These are phyloP conservation scores for Chaetomidium leptoderma DNA, from an alignment of 495 filamentous ascomycete species.

Conservation along the genomic window DNA sequence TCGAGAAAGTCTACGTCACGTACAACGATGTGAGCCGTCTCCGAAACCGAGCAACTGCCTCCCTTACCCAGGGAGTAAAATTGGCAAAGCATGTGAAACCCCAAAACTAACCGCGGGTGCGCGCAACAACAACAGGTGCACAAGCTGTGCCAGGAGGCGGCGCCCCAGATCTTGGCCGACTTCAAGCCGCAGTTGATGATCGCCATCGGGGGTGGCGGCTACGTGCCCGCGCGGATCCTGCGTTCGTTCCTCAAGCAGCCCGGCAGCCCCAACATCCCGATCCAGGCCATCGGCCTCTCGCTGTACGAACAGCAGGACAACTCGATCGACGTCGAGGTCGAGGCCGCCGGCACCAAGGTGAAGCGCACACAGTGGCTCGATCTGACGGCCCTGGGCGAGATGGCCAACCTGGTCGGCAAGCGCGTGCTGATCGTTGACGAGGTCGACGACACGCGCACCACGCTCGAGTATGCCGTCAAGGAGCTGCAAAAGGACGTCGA, in stretches of 20 bases:
- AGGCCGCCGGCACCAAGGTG: slow-evolving; percentile 83
- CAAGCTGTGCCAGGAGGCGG: slow-evolving; percentile 87
- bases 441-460: slow-evolving; percentile 97
- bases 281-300: slow-evolving; percentile 97
- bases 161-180: slow-evolving; percentile 70
- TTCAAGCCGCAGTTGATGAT: slow-evolving; percentile 96
- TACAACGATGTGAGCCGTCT: slow-evolving; percentile 78
- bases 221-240: slow-evolving; percentile 94
- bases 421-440: slow-evolving; percentile 98
- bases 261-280: slow-evolving; percentile 89
- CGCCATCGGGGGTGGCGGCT: slow-evolving; percentile 95
- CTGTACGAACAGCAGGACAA: slow-evolving; percentile 81
- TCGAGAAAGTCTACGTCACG: slow-evolving; percentile 87
- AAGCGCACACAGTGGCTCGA: slow-evolving; percentile 98
- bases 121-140: slow-evolving; percentile 62
- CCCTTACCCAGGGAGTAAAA: too few species aligned
- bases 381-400: slow-evolving; percentile 75
- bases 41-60: too few species aligned
- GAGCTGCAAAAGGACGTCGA: slow-evolving; percentile 98
- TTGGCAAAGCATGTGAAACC: too few species aligned
- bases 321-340: slow-evolving; percentile 51
- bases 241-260: slow-evolving; percentile 94
- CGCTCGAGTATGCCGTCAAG: slow-evolving; percentile 91
- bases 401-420: slow-evolving; percentile 91
- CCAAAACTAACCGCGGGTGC: slow-evolving; percentile 1